A percentile compares a stretch with the other conserved stretches of the same genome.
Conservation (phyloP, 192 early-diverging fungal genomes). For the Rhizoclosmatium globosum region DNA sequence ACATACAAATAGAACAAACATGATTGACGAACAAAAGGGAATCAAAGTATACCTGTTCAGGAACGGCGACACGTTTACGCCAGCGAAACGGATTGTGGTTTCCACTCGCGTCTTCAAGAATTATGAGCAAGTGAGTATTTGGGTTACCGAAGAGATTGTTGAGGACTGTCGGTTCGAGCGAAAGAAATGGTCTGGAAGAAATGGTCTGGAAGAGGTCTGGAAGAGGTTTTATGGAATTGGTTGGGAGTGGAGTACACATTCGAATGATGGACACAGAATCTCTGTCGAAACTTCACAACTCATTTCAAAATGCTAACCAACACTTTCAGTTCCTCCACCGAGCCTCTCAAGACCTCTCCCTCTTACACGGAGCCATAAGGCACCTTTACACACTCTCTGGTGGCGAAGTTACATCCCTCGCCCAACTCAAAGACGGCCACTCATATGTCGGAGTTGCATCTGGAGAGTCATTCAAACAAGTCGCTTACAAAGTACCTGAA, state of each 20-base stretch:
- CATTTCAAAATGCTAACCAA: too few species aligned
- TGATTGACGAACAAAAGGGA: slow-evolving; percentile 41
- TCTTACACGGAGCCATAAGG: slow-evolving; percentile 55
- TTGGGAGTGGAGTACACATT: too few species aligned
- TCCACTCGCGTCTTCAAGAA: slow-evolving; percentile 51
- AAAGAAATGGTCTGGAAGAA: too few species aligned
- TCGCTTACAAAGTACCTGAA: slow-evolving; percentile 44
- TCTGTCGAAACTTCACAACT: too few species aligned
- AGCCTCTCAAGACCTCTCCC: slow-evolving; percentile 48
- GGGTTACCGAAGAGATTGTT: too few species aligned
- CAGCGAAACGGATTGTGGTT: slow-evolving; percentile 52
- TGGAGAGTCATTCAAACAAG: slow-evolving; percentile 53
- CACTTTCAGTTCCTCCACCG: slow-evolving; percentile 55
- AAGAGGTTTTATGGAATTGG: too few species aligned
- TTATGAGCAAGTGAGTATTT: slow-evolving; percentile 54
- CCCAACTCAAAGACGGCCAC: slow-evolving; percentile 48
- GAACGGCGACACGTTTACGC: slow-evolving; percentile 51
- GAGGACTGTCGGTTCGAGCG: too few species aligned
- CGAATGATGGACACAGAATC: too few species aligned
- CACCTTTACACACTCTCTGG: slow-evolving; percentile 56
- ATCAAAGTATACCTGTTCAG: slow-evolving; percentile 48
- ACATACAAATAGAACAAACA: background rate
- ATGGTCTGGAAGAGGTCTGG: too few species aligned
- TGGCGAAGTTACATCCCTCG: slow-evolving; percentile 37
- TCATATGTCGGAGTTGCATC: slow-evolving; percentile 53